A percentile compares a stretch with the other conserved stretches of the same genome.
Evolutionary conservation across 441 rosid species (phyloP).

Genomic region (Capsella rubella): DNA sequence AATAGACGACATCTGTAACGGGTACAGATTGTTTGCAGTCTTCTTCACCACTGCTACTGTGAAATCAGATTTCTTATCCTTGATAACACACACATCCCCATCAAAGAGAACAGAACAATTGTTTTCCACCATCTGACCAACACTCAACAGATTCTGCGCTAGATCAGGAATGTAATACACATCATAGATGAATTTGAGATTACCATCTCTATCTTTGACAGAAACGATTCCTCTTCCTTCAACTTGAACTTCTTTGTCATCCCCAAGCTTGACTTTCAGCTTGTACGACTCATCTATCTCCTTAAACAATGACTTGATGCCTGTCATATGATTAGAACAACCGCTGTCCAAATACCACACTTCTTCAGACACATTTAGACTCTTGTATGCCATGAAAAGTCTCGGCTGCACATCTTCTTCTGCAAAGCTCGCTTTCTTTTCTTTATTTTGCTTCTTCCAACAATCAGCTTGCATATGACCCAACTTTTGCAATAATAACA

Average conservation of each 20-base stretch:
- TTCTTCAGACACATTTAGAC: background rate
- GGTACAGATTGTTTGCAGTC: background rate
- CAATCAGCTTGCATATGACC: background rate
- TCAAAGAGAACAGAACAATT: background rate
- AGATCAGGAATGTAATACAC: conserved; percentile 11
- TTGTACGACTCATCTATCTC: background rate
- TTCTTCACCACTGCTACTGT: background rate
- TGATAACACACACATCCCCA: background rate
- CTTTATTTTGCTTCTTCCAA: background rate
- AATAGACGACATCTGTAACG: background rate
- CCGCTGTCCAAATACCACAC: background rate
- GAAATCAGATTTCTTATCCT: background rate
- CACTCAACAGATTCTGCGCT: conserved; percentile 3
- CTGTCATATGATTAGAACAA: background rate
- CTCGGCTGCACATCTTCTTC: background rate
- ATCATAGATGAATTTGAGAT: conserved; percentile 3
- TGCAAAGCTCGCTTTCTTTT: background rate
- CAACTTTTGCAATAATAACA: background rate
- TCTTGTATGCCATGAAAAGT: conserved; percentile 1
- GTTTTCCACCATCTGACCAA: background rate
- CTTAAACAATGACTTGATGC: background rate
- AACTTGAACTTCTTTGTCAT: conserved; percentile 1
- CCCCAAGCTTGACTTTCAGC: conserved; percentile 14
- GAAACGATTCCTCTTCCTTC: background rate
- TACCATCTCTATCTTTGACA: background rate